Evolutionary conservation across 1,284 basidiomycete genomes (phyloP).

Genomic region (Sphaerobolus stellatus): DNA sequence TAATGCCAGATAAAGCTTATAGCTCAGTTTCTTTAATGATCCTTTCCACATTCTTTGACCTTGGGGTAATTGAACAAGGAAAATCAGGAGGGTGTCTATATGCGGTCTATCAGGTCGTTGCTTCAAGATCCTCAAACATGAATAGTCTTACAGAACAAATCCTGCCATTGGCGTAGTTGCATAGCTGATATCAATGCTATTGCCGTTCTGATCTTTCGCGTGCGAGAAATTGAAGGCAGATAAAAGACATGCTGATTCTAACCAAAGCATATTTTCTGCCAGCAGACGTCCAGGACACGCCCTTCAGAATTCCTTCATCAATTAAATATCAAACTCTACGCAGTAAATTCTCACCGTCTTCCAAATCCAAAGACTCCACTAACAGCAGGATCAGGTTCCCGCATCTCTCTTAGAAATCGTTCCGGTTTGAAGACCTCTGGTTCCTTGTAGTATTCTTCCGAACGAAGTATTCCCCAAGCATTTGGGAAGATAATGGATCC

Average conservation of each 20-base stretch:
- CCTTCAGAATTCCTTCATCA: not conserved
- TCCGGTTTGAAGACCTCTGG: conserved; percentile 1
- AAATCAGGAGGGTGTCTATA: no score
- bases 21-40: no score
- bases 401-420: conserved; percentile 2
- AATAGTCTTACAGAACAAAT: conserved; percentile 2
- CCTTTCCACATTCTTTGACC: no score
- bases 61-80: no score
- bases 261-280: not conserved
- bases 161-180: not conserved
- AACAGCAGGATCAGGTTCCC: conserved; percentile 40
- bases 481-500: conserved; percentile 9
- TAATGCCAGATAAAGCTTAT: no score
- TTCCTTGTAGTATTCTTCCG: not conserved
- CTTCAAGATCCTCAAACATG: no score
- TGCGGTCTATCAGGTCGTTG: no score
- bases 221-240: conserved; percentile 2
- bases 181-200: conserved; percentile 5
- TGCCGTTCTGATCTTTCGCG: not conserved
- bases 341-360: conserved; percentile 13
- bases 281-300: conserved; percentile 3
- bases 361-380: conserved; percentile 17
- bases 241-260: conserved; percentile 5
- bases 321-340: not conserved
- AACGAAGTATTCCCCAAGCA: not conserved